phyloP scores from a whole-genome alignment of 768 basidiomycete genomes.

The Suillus subaureus region DNA sequence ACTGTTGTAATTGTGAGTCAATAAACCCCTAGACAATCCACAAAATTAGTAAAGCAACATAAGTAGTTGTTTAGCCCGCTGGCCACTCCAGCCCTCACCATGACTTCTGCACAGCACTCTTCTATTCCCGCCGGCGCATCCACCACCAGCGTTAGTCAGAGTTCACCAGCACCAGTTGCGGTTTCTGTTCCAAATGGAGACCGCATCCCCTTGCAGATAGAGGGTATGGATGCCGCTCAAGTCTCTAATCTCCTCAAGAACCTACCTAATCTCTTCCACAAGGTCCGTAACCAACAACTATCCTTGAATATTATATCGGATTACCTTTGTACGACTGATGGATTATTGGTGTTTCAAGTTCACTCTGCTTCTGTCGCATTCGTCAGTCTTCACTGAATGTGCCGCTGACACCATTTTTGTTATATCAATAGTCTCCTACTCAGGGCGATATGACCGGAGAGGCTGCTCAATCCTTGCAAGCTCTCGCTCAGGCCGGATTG shows the following conservation, averaged over 20 bases:
- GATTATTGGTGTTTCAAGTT: slow-evolving; percentile 8
- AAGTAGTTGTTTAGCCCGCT: background rate
- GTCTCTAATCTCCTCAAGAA: slow-evolving; percentile 61
- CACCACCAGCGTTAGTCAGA: slow-evolving; percentile 16
- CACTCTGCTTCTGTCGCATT: slow-evolving; percentile 10
- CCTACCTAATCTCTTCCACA: slow-evolving; percentile 54
- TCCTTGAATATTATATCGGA: slow-evolving; percentile 7
- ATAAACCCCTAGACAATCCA: background rate
- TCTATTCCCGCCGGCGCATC: slow-evolving; percentile 15
- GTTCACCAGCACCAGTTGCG: slow-evolving; percentile 13
- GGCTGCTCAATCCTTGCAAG: slow-evolving; percentile 59
- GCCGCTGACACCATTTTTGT: background rate
- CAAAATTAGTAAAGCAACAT: background rate
- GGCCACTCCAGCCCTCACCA: background rate
- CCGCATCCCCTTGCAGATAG: slow-evolving; percentile 6
- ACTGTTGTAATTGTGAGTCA: background rate
- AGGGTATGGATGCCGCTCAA: slow-evolving; percentile 52
- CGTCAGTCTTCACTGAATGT: background rate
- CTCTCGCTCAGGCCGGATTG: slow-evolving; percentile 48
- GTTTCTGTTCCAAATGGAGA: slow-evolving; percentile 16
- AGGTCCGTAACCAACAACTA: slow-evolving; percentile 43
- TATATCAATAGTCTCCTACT: slow-evolving; percentile 38
- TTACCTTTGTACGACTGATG: background rate
- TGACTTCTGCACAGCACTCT: slow-evolving; percentile 7
- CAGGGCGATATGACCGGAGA: slow-evolving; percentile 61